Base-by-base conservation (phyloP, 805 yeast species). In the Ogataea dorogensis region DNA sequence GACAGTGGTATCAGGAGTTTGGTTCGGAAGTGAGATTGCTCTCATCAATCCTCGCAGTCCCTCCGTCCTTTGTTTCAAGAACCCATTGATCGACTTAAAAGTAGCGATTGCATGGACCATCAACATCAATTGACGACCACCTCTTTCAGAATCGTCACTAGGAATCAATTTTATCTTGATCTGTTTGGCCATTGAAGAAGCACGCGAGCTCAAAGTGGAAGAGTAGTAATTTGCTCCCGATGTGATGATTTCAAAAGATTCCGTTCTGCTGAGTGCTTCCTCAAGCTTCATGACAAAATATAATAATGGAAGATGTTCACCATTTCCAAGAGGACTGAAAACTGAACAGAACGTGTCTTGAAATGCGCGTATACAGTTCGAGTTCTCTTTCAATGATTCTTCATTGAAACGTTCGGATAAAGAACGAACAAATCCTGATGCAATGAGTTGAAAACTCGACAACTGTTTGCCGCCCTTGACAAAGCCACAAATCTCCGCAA, bases 381-480 rank as follows among this genome's bases (percentile, higher is more conserved):
- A 51, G 14, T 55, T 60, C 17, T 54, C 46, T 4, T 49, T 40
- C 28, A 58, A 37, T 12, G 43, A 31, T 16, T 54, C 51, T 28
- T 59, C 40, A 17, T 50, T 44, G 30, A 77, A 72, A 2, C 68
- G 36, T 1, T 38, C 16, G 3, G 65, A 48, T 18, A 82, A 53
- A 1, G 66, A 49, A 5, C 66, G 64, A 6, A 82, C 67, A 5
- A 85, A 56, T 0, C 88, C 88, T 2, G 88, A 82, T 2, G 82
- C 71, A 5, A 79, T 68, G 21, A 88, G 63, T 54, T 87, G 95
- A 61, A 79, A 86, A 40, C 89, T 80, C 0, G 95, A 85, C 5
- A 83, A 63, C 2, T 44, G 31, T 4, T 41, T 42, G 3, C 28
- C 35, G 2, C 39, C 28, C 3, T 21, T 36, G 1, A 54, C 53